Evolutionary conservation across 2,329 filamentous ascomycete genomes (phyloP), one percentile per base, ranked within the genome.

Genomic region (Diaporthe amygdali): DNA sequence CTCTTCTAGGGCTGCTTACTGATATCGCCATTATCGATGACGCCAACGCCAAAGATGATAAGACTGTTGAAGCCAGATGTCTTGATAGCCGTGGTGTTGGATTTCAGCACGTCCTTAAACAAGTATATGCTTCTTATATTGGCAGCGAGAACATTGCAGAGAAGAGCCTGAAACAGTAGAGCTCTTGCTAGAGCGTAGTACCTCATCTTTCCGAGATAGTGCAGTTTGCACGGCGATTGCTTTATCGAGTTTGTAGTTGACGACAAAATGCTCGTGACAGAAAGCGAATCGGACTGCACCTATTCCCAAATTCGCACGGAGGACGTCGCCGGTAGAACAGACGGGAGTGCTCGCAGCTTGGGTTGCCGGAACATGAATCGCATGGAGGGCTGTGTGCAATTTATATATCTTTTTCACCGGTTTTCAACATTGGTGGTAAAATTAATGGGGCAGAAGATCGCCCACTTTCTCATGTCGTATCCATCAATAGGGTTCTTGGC

Each of bases 101-200:
- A 85, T 67, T 83, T 82, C 73, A 85, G 71, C 22, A 85, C 84
- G 69, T 85, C 83, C 69, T 85, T 84, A 75, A 83, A 83, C 10
- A 83, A 75, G 69, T 80, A 84, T 34, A 84, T 80, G 73, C 70
- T 73, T 66, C 79, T 66, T 4, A 66, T 66, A 37, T 54, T 66
- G 37, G 63, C 46, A 32, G 46, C 63, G 63, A 66, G 37, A 15
- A 66, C 46, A 66, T 66, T 51, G 46, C 49, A 44, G 22, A 66
- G 10, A n/a, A 66, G 49, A 10, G 20, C 17, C 12, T 66, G 46
- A n/a, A 66, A 44, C 32, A 66, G 63, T 20, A 66, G 46, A 54
- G 49, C 32, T 66, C 63, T 66, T 17, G 63, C 37, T 14, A 66
- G 25, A 27, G 46, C 22, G 46, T 66, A 44, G 12, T 15, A 39